Evolutionary conservation across 176 grass and related monocot species (phyloP).

Genomic region (Juncus inflexus): DNA sequence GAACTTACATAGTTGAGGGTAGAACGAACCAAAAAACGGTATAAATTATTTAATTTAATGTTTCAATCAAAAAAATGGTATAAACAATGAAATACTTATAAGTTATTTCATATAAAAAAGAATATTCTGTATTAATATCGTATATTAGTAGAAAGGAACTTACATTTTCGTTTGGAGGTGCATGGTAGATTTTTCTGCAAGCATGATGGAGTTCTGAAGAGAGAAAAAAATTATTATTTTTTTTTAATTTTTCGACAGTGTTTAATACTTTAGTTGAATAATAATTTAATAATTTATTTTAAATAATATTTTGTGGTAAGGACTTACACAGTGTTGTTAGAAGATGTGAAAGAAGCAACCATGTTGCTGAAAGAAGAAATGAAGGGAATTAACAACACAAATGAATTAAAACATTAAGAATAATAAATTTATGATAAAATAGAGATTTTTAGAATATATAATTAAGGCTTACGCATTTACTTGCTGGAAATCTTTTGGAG

Average conservation of each 20-base stretch:
- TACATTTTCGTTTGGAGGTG: constrained; percentile 39
- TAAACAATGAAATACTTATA: not conserved
- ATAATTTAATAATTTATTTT: too few relatives aligned
- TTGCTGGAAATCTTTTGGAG: constrained; percentile 56
- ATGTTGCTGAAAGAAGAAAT: constrained; percentile 49
- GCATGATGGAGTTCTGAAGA: constrained; percentile 47
- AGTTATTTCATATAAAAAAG: not conserved
- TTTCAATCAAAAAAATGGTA: too few relatives aligned
- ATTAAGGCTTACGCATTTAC: constrained; percentile 56
- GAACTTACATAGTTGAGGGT: too few relatives aligned
- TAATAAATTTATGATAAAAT: too few relatives aligned
- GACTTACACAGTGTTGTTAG: constrained; percentile 54
- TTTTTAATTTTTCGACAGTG: not conserved
- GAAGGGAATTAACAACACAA: constrained; percentile 7
- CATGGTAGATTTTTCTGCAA: constrained; percentile 65
- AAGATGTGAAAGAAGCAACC: constrained; percentile 62
- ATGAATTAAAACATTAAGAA: constrained; percentile 1
- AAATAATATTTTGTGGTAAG: not conserved
- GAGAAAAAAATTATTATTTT: constrained; percentile 15
- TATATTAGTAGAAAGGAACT: constrained; percentile 27
- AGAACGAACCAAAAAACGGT: too few relatives aligned
- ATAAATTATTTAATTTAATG: not conserved
- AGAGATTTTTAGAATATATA: constrained; percentile 22
- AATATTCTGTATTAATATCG: not conserved
- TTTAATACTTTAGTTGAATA: too few relatives aligned